Conservation (phyloP, 2,329 filamentous ascomycete genomes). For the Aspergillus sojae region DNA sequence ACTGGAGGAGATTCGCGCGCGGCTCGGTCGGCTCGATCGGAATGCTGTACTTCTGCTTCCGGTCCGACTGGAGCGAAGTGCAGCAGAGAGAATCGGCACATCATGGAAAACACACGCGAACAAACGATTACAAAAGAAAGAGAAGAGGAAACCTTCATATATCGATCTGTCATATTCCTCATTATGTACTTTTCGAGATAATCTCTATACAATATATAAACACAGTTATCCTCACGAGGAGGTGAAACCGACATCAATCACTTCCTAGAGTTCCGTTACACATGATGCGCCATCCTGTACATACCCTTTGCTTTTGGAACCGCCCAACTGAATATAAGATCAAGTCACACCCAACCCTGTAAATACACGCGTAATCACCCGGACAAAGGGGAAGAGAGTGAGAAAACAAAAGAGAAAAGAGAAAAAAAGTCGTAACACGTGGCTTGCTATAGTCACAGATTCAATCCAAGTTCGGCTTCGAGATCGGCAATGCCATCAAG, state of each 20-base stretch:
- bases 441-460: conserved; percentile 11
- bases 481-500: conserved; percentile 16
- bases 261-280: neutral
- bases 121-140: neutral
- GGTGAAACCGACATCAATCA: neutral
- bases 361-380: neutral
- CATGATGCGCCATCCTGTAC: neutral
- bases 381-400: neutral
- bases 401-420: neutral
- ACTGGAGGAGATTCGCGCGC: no score
- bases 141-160: neutral
- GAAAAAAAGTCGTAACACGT: neutral
- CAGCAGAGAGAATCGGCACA: no score
- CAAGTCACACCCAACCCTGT: neutral
- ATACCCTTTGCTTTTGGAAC: neutral
- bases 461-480: conserved; percentile 25
- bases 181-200: conserved; percentile 11
- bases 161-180: conserved; percentile 13
- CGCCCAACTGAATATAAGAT: neutral
- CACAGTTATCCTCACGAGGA: conserved; percentile 1
- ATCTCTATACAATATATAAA: conserved; percentile 9
- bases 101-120: no score
- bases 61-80: neutral
- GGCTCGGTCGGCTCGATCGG: neutral
- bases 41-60: neutral